Conservation (phyloP, 1,139 yeast genomes). For the Nakaseomyces glabratus region DNA sequence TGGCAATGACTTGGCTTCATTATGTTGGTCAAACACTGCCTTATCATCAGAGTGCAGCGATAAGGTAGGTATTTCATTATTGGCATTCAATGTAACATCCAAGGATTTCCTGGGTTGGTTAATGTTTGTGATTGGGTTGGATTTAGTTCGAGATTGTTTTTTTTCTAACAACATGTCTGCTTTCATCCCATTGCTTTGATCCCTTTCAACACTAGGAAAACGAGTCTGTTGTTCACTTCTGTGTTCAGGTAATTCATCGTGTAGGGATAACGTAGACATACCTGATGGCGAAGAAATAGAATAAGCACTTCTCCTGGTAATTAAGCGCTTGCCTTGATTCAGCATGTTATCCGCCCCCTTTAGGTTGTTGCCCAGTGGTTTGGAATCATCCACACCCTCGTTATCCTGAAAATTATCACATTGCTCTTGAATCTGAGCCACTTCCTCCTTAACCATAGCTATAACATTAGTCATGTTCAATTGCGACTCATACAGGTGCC, state of each 20-base stretch:
- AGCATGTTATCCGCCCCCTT: not conserved
- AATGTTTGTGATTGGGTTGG: not conserved
- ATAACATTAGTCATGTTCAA: conserved; percentile 33
- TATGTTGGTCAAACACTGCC: not conserved
- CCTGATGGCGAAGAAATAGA: not conserved
- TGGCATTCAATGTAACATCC: not conserved
- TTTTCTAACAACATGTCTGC: not conserved
- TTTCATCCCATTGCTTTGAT: not conserved
- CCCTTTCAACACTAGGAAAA: not conserved
- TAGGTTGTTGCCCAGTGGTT: not conserved
- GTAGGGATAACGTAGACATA: conserved; percentile 5
- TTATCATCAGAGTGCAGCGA: conserved; percentile 11
- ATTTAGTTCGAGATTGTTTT: not conserved
- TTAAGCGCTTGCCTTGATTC: not conserved
- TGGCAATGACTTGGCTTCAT: too few relatives aligned
- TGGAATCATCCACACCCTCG: conserved; percentile 1
- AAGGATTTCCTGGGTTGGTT: not conserved
- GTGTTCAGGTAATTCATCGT: conserved; percentile 15
- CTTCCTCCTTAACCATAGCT: conserved; percentile 29
- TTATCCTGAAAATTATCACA: conserved; percentile 23
- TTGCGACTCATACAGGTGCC: conserved; percentile 31
- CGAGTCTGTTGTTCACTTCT: conserved; percentile 1
- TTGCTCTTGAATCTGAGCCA: conserved; percentile 10
- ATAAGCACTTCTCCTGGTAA: conserved; percentile 3
- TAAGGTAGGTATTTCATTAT: conserved; percentile 8